These are phyloP conservation scores for Solanum chiquidenum DNA, from an alignment of 257 asterid genomes.

Conservation along the genomic window DNA sequence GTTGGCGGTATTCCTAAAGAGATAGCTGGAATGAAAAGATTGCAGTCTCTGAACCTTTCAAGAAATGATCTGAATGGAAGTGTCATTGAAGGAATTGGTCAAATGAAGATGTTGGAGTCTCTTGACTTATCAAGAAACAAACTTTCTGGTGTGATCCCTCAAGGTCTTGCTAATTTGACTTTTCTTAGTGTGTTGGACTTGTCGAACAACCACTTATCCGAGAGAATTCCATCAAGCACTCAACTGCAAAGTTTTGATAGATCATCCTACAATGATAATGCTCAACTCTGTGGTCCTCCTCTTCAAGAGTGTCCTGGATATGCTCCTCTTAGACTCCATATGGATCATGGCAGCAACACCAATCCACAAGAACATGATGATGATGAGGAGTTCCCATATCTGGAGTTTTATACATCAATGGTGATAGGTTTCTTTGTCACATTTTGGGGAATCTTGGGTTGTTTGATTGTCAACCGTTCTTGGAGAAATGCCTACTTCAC, in stretches of 20 bases:
- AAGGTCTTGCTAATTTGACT: neutral
- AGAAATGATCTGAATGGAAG: slow-evolving; percentile 12
- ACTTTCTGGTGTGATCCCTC: slow-evolving; percentile 20
- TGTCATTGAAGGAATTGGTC: neutral
- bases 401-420: neutral
- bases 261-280: slow-evolving; percentile 16
- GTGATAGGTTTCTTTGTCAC: neutral
- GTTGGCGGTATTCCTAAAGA: slow-evolving; percentile 7
- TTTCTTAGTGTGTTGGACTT: slow-evolving; percentile 15
- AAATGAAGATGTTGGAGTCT: slow-evolving; percentile 18
- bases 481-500: slow-evolving; percentile 1
- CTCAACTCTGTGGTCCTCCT: slow-evolving; percentile 14
- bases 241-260: neutral
- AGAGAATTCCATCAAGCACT: slow-evolving; percentile 7
- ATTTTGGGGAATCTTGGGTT: neutral
- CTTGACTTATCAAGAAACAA: slow-evolving; percentile 28
- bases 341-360: neutral
- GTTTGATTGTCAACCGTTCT: neutral
- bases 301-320: neutral
- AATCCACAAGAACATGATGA: neutral
- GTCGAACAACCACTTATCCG: slow-evolving; percentile 16
- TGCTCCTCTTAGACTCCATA: neutral
- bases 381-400: neutral
- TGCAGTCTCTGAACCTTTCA: slow-evolving; percentile 17
- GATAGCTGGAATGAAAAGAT: neutral